Evolutionary conservation across 2,329 filamentous ascomycete species (phyloP).

Genomic region (Amauroascus verrucosus): DNA sequence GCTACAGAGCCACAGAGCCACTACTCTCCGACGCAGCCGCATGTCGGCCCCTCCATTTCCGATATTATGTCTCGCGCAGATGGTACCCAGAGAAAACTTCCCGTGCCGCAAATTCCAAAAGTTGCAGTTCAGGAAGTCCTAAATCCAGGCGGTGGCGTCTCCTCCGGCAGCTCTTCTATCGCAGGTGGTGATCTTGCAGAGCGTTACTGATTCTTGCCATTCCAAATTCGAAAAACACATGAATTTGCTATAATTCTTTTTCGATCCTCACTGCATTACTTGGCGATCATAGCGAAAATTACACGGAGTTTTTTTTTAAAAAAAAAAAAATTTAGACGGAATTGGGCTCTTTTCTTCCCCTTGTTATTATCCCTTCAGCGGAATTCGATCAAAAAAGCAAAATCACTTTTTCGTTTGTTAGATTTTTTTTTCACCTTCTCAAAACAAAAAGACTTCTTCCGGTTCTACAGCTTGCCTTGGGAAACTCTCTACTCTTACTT

Average conservation of each 20-base stretch:
- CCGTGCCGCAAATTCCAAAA: conserved; percentile 78
- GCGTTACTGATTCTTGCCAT: conserved; percentile 11
- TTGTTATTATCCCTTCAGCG: not conserved
- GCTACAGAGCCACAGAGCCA: conserved; percentile 50
- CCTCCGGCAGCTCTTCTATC: conserved; percentile 14
- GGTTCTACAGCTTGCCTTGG: not conserved
- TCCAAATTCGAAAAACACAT: not conserved
- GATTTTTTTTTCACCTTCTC: not conserved
- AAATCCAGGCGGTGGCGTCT: conserved; percentile 53
- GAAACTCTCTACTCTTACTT: conserved; percentile 1
- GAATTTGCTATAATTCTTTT: not conserved
- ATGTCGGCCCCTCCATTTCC: conserved; percentile 66
- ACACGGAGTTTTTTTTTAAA: not conserved
- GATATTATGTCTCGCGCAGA: conserved; percentile 90
- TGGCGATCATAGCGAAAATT: conserved; percentile 5
- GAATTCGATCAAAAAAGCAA: conserved; percentile 5
- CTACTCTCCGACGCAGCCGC: conserved; percentile 41
- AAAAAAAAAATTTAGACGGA: conserved; percentile 8
- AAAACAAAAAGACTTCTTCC: not conserved
- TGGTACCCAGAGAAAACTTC: conserved; percentile 78
- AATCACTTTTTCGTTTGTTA: not conserved
- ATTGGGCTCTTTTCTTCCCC: not conserved
- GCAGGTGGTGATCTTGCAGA: conserved; percentile 15
- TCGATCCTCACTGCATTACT: conserved; percentile 8
- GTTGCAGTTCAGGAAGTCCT: conserved; percentile 79